Percentiles rank a stretch among this genome's conserved stretches.
Evolutionary conservation across 768 basidiomycete genomes (phyloP).

Genomic region (Floccularia luteovirens): DNA sequence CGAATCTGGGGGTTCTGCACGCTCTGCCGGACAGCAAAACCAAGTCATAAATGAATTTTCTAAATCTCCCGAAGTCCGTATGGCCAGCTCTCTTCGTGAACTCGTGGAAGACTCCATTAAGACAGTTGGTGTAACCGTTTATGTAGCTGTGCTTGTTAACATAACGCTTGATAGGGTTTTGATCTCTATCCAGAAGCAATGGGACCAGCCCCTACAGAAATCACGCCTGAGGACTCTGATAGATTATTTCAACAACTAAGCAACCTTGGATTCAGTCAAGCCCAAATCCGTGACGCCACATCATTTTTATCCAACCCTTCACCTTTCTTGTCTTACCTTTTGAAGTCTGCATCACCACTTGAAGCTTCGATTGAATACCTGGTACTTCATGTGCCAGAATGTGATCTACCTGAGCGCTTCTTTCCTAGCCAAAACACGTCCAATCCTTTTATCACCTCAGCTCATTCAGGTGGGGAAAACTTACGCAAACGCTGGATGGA

Average conservation of each 20-base stretch:
- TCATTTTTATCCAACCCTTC: constrained; percentile 54
- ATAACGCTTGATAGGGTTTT: constrained; percentile 30
- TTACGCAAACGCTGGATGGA: constrained; percentile 73
- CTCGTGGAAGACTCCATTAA: constrained; percentile 77
- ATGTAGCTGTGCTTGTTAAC: constrained; percentile 3
- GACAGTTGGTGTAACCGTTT: constrained; percentile 34
- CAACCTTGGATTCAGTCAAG: constrained; percentile 56
- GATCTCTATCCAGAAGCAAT: constrained; percentile 41
- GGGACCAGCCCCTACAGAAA: constrained; percentile 21
- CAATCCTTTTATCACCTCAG: constrained; percentile 58
- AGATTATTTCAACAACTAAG: constrained; percentile 47
- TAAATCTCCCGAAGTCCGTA: constrained; percentile 68
- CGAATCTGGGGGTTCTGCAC: constrained; percentile 10
- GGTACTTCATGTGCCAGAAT: constrained; percentile 77
- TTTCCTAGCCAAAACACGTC: constrained; percentile 59
- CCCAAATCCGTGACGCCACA: constrained; percentile 43
- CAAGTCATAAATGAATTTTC: constrained; percentile 29
- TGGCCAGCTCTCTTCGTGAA: constrained; percentile 71
- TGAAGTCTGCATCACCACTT: constrained; percentile 50
- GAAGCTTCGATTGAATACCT: constrained; percentile 84
- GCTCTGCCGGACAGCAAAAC: too few species aligned
- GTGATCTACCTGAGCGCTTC: constrained; percentile 75
- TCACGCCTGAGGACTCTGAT: constrained; percentile 33
- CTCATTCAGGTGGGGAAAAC: constrained; percentile 53
- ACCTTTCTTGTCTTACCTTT: constrained; percentile 50